Conservation (phyloP, 345 rosid species). For the Punica granatum region DNA sequence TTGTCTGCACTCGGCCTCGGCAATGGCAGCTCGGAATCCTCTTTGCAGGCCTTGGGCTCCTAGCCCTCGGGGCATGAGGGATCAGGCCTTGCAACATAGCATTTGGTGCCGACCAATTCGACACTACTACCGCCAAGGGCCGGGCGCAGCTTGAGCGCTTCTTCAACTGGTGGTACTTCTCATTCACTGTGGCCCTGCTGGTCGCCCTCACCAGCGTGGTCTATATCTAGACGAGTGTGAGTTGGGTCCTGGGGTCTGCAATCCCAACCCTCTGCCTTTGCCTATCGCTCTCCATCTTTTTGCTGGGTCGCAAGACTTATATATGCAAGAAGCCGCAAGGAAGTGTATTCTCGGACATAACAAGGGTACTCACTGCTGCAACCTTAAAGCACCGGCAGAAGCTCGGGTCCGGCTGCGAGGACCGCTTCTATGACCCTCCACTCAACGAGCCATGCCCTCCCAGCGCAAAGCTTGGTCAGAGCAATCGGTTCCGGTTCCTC, state of each 20-base stretch:
- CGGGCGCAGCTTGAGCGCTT: constrained; percentile 47
- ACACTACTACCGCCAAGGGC: constrained; percentile 42
- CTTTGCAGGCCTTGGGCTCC: constrained; percentile 32
- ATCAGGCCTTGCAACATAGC: constrained; percentile 75
- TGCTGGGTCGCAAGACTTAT: constrained; percentile 46
- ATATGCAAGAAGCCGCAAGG: constrained; percentile 43
- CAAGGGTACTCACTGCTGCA: constrained; percentile 44
- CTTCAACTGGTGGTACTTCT: constrained; percentile 86
- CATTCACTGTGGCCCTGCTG: constrained; percentile 48
- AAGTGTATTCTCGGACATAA: constrained; percentile 42
- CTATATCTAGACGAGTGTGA: constrained; percentile 54
- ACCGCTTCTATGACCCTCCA: constrained; percentile 27
- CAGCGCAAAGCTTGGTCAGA: constrained; percentile 18
- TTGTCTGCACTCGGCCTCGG: constrained; percentile 26
- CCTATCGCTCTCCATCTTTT: constrained; percentile 38
- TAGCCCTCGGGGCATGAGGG: constrained; percentile 64
- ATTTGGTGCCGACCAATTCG: constrained; percentile 76
- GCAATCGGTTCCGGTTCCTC: constrained; percentile 34
- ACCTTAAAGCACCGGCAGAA: constrained; percentile 25
- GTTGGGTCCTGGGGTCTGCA: constrained; percentile 55
- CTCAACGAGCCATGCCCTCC: constrained; percentile 4
- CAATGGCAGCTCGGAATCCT: constrained; percentile 46
- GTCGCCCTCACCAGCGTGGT: constrained; percentile 55
- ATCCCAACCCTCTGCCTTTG: constrained; percentile 57
- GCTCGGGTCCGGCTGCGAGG: not conserved